phyloP scores from a whole-genome alignment of 2,329 filamentous ascomycete genomes.

The Leptodontidium sp. region DNA sequence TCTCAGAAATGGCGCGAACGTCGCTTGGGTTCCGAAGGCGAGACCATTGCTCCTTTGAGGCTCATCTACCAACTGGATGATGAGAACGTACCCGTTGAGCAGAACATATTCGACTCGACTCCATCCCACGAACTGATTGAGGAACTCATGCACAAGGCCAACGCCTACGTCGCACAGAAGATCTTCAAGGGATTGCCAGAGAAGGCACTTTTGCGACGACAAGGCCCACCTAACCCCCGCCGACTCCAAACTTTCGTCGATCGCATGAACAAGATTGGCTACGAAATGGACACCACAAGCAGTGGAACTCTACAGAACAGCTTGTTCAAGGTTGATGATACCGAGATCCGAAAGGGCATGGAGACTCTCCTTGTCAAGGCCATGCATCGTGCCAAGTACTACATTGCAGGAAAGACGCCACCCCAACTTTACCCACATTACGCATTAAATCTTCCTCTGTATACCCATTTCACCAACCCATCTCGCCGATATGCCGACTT shows the following conservation, averaged over 20 bases:
- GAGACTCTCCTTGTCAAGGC: constrained; percentile 94
- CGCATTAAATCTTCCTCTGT: constrained; percentile 88
- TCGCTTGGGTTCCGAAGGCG: constrained; percentile 80
- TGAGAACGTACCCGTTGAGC: constrained; percentile 95
- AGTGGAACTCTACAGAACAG: constrained; percentile 94
- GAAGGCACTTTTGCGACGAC: constrained; percentile 90
- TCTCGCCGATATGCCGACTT: constrained; percentile 95
- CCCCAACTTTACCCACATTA: constrained; percentile 88
- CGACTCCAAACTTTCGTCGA: constrained; percentile 91
- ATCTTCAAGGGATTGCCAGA: constrained; percentile 82
- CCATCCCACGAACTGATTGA: constrained; percentile 92
- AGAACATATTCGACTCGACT: constrained; percentile 94
- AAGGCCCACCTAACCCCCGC: constrained; percentile 84
- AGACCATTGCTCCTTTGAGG: constrained; percentile 84
- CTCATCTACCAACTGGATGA: constrained; percentile 95
- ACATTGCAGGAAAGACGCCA: constrained; percentile 79
- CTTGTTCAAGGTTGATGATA: constrained; percentile 90
- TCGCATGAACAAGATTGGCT: constrained; percentile 90
- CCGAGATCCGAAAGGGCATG: constrained; percentile 94
- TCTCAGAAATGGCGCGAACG: constrained; percentile 90
- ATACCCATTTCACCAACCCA: constrained; percentile 97
- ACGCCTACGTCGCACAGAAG: constrained; percentile 87
- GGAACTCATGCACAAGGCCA: constrained; percentile 93
- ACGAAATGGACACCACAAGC: constrained; percentile 87
- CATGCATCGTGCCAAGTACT: constrained; percentile 97